These are phyloP conservation scores for Haplosporangium sp. DNA, from an alignment of 371 early-diverging fungal genomes.

Conservation along the genomic window DNA sequence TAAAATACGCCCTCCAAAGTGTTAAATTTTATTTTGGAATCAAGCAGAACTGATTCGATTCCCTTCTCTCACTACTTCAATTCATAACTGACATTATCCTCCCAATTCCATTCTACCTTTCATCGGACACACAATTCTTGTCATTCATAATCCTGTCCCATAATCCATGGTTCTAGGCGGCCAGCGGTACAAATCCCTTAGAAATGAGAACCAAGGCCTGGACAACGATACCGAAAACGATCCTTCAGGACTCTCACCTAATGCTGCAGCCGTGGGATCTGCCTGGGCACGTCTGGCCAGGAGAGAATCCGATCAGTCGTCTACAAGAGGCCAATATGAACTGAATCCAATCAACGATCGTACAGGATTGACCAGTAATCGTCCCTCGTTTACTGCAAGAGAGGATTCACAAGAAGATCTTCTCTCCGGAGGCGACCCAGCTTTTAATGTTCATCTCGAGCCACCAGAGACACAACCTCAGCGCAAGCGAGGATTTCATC, in stretches of 20 bases:
- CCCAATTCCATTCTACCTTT: neutral
- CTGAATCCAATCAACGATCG: constrained; percentile 39
- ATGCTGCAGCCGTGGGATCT: constrained; percentile 3
- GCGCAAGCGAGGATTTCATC: constrained; percentile 18
- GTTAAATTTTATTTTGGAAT: too few species aligned
- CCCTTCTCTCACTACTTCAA: too few species aligned
- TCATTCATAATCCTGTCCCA: neutral
- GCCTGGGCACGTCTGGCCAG: constrained; percentile 43
- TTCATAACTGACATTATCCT: too few species aligned
- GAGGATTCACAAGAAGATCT: constrained; percentile 32
- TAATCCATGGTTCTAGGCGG: constrained; percentile 46
- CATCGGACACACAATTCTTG: neutral
- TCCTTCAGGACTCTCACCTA: constrained; percentile 6
- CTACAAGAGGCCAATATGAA: constrained; percentile 33
- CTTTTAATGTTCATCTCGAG: constrained; percentile 12
- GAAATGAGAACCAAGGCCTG: constrained; percentile 15
- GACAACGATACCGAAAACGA: neutral
- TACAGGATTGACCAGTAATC: constrained; percentile 27
- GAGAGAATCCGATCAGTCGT: constrained; percentile 21
- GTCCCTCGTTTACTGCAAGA: constrained; percentile 3
- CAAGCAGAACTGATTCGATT: too few species aligned
- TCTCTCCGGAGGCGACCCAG: neutral
- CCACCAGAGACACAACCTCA: constrained; percentile 20
- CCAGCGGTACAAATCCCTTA: constrained; percentile 31
- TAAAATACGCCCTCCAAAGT: too few species aligned